Base-by-base conservation (phyloP, 257 asterid species). In the Linaria vulgaris region DNA sequence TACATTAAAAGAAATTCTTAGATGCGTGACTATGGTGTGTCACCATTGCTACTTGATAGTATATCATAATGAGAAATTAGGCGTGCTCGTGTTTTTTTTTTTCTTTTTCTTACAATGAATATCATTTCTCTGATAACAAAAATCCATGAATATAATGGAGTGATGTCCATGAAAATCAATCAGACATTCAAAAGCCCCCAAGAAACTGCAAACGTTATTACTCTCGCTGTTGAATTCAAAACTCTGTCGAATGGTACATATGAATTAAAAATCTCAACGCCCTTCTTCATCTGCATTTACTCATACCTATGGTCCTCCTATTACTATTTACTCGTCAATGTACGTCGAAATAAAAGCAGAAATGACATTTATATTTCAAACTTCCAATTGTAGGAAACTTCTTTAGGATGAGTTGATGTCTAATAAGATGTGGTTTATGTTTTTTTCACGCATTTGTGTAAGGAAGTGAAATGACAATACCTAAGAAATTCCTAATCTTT, bases 261-360 rank as follows among this genome's bases (percentile, higher is more conserved):
- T 19, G 75, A 59, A 76, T 59, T 72, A 59, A 76, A 63, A 68
- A 72, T 59, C 70, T 64, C 81, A 76, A 76, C 81, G 11, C 34
- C 78, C 81, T 25, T 64, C 37, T 68, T 74, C 16, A 74, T 55
- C 66, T 55, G 73, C 61, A 37, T 31, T 69, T 69, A 48, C 64
- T 38, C 51, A 38, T 55, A 23, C 15, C 2, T 48, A 21, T 45
- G 57, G 67, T 7, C 69, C 65, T 70, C 19, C 37, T 41, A 16
- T 47, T 39, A 0, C 46, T 17, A 17, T 61, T 17, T 57, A 67
- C 30, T 22, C 48, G 21, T 61, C 66, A 20, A 3, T 34, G 41
- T 34, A 61, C 71, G 57, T 66, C 67, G 63, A 66, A 66, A 56
- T 73, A 51, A 65, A 66, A 47, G 59, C 56, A 67, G 66, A n/a